Conservation (phyloP, 1,284 basidiomycete species). For the Malassezia caprae region DNA sequence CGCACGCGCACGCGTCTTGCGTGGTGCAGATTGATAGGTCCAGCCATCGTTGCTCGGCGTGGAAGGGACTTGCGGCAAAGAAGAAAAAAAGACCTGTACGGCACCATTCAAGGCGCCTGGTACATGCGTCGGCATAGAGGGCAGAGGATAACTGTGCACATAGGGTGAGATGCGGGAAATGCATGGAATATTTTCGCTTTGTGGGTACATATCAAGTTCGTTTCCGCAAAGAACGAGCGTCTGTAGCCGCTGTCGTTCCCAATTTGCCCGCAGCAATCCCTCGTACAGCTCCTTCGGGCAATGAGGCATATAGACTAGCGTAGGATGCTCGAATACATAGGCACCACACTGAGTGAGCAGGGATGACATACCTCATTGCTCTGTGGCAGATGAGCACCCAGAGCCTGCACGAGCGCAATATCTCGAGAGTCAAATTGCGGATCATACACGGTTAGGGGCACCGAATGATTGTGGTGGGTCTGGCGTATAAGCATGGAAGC, state of each 20-base stretch:
- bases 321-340: constrained; percentile 10
- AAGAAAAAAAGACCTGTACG: constrained; percentile 8
- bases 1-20: not conserved
- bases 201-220: constrained; percentile 5
- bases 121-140: not conserved
- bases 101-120: constrained; percentile 7
- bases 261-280: constrained; percentile 19
- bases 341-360: constrained; percentile 4
- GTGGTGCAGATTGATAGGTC: not conserved
- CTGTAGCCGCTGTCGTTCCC: constrained; percentile 6
- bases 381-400: not conserved
- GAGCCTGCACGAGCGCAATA: not conserved
- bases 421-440: constrained; percentile 7
- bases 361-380: constrained; percentile 4
- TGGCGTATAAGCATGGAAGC: not conserved
- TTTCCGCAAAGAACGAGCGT: constrained; percentile 16
- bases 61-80: not conserved
- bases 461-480: not conserved
- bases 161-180: not conserved
- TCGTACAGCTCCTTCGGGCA: constrained; percentile 22
- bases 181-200: not conserved
- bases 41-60: not conserved
- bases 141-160: not conserved
- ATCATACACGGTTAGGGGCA: constrained; percentile 6
- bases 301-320: constrained; percentile 23